Evolutionary conservation across 2,329 filamentous ascomycete genomes (phyloP).

Genomic region (Fusarium armeniacum): DNA sequence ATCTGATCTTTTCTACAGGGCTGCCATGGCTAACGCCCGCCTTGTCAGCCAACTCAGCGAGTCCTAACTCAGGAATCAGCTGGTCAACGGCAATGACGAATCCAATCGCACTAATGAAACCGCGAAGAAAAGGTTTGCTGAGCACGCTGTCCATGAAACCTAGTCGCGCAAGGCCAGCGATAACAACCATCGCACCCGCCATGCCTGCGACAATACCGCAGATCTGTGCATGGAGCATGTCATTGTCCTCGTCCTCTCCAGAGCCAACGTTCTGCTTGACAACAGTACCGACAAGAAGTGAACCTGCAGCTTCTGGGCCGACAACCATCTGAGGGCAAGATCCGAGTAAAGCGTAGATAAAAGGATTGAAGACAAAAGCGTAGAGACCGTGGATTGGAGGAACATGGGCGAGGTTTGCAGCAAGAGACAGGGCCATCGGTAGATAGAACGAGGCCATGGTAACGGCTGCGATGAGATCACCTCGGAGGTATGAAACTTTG

Average conservation of each 20-base stretch:
- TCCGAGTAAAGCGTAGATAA: slow-evolving; percentile 91
- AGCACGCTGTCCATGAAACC: slow-evolving; percentile 96
- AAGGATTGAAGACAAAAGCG: slow-evolving; percentile 90
- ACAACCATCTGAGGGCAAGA: slow-evolving; percentile 95
- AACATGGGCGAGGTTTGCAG: slow-evolving; percentile 91
- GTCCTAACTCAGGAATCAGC: slow-evolving; percentile 88
- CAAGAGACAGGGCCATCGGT: slow-evolving; percentile 94
- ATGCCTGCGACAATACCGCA: slow-evolving; percentile 91
- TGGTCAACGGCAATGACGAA: slow-evolving; percentile 97
- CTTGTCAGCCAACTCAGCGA: slow-evolving; percentile 75
- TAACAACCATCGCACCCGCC: slow-evolving; percentile 88
- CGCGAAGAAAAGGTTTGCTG: slow-evolving; percentile 90
- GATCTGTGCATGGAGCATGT: slow-evolving; percentile 79
- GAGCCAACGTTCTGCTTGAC: slow-evolving; percentile 81
- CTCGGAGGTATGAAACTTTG: slow-evolving; percentile 82
- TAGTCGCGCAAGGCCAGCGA: slow-evolving; percentile 85
- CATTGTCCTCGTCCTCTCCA: slow-evolving; percentile 74
- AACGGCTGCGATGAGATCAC: slow-evolving; percentile 88
- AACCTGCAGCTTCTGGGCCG: slow-evolving; percentile 94
- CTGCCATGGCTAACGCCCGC: slow-evolving; percentile 83
- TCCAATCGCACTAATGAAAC: slow-evolving; percentile 97
- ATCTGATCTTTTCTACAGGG: slow-evolving; percentile 86
- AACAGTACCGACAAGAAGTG: slow-evolving; percentile 88
- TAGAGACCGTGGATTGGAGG: slow-evolving; percentile 95
- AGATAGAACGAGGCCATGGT: slow-evolving; percentile 99